These are phyloP conservation scores for Macadamia integrifolia DNA, from an alignment of 164 flowering plant species.

Conservation along the genomic window DNA sequence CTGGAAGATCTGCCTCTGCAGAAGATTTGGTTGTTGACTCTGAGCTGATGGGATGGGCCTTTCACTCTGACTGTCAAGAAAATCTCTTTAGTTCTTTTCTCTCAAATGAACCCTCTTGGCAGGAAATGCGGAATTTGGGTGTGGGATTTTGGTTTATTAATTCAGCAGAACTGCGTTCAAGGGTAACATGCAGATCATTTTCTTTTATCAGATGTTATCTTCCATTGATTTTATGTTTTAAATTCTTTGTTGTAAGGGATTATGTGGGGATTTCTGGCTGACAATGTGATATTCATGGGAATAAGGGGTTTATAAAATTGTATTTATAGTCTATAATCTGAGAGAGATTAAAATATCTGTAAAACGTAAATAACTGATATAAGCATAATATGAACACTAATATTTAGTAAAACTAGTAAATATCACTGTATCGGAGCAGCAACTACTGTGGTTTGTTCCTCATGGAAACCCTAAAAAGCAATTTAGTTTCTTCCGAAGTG, in stretches of 20 bases:
- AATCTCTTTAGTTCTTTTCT: constrained; percentile 52
- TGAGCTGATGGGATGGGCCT: constrained; percentile 72
- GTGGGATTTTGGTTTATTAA: constrained; percentile 88
- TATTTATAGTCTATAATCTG: no score
- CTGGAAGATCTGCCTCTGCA: constrained; percentile 37
- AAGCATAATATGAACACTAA: no score
- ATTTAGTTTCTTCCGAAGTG: no score
- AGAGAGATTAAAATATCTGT: no score
- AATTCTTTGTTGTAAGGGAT: neutral
- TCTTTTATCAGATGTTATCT: neutral
- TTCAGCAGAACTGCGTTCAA: constrained; percentile 50
- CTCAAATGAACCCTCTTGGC: constrained; percentile 82
- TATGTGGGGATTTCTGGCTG: neutral
- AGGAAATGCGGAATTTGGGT: constrained; percentile 73
- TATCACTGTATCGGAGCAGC: no score
- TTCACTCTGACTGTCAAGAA: constrained; percentile 92
- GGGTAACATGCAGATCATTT: constrained; percentile 42
- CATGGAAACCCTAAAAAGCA: no score
- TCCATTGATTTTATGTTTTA: neutral
- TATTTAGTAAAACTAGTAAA: no score
- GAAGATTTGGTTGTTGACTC: constrained; percentile 65
- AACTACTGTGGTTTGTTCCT: no score
- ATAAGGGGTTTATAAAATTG: no score
- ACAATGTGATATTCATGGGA: neutral
- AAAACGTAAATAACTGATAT: no score